These are phyloP conservation scores for Metarhizium guizhouense DNA, from an alignment of 2,329 filamentous ascomycete genomes.

Conservation along the genomic window DNA sequence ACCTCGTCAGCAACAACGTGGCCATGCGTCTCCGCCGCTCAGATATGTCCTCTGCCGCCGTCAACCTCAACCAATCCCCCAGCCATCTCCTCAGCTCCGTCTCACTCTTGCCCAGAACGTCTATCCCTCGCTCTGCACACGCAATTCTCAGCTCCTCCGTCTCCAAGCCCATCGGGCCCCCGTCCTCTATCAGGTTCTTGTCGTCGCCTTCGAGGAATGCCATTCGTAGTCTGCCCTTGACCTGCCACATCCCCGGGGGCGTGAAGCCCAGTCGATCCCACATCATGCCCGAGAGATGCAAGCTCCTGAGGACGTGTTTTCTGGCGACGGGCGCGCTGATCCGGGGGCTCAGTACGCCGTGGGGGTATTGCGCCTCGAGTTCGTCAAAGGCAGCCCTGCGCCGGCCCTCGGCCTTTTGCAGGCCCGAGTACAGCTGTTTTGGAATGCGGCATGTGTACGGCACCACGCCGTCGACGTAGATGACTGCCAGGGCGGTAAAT, in stretches of 20 bases:
- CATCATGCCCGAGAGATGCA: conserved; percentile 35
- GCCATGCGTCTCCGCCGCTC: conserved; percentile 30
- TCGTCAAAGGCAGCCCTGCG: conserved; percentile 40
- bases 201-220: conserved; percentile 65
- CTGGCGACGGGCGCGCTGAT: conserved; percentile 21
- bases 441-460: conserved; percentile 81
- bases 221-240: conserved; percentile 44
- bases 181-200: conserved; percentile 52
- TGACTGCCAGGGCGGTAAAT: conserved; percentile 72
- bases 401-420: conserved; percentile 45
- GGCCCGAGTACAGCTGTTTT: conserved; percentile 52
- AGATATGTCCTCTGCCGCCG: conserved; percentile 25
- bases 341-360: conserved; percentile 25
- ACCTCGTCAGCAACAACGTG: conserved; percentile 33
- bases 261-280: conserved; percentile 43
- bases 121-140: conserved; percentile 59
- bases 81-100: conserved; percentile 40
- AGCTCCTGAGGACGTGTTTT: conserved; percentile 30
- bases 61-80: conserved; percentile 38
- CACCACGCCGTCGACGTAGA: conserved; percentile 60
- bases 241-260: conserved; percentile 42
- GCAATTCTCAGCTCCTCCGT: conserved; percentile 60
- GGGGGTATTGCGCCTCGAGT: conserved; percentile 22
- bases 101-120: conserved; percentile 48
- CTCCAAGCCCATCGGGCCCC: conserved; percentile 47